Conservation (phyloP, 495 filamentous ascomycete species). For the Saxispiralis lemnorum region DNA sequence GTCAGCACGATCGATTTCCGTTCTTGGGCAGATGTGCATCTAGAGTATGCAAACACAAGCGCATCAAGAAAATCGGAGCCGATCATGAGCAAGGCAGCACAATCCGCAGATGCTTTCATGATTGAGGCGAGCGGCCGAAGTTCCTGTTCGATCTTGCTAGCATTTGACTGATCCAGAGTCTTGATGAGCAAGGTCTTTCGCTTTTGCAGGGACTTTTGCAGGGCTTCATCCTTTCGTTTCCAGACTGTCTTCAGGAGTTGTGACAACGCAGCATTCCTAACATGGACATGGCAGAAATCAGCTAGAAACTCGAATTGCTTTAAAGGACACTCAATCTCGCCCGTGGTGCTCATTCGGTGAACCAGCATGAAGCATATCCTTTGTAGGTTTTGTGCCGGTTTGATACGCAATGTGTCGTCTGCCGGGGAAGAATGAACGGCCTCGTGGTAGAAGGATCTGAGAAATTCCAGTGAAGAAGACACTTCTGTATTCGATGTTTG, state of each 20-base stretch:
- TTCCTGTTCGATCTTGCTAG: conserved; percentile 25
- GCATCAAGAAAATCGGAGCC: conserved; percentile 77
- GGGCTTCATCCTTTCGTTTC: conserved; percentile 26
- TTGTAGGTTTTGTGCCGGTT: conserved; percentile 37
- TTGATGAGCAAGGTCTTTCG: conserved; percentile 31
- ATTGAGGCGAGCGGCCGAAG: conserved; percentile 33
- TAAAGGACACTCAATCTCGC: conserved; percentile 28
- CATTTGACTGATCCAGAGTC: conserved; percentile 31
- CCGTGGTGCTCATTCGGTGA: conserved; percentile 30
- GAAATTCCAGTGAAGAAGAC: conserved; percentile 36
- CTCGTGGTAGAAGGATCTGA: conserved; percentile 44
- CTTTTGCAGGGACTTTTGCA: conserved; percentile 29
- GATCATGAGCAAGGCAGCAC: conserved; percentile 48
- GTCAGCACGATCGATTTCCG: conserved; percentile 36
- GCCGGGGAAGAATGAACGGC: conserved; percentile 13
- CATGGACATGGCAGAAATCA: conserved; percentile 38
- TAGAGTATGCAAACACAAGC: conserved; percentile 44
- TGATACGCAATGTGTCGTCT: conserved; percentile 25
- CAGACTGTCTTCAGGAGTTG: conserved; percentile 28
- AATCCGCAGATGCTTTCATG: conserved; percentile 34
- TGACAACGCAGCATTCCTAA: conserved; percentile 31
- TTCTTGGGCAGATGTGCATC: conserved; percentile 19
- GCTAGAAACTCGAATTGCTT: conserved; percentile 41
- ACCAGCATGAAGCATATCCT: conserved; percentile 44
- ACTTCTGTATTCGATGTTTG: conserved; percentile 33